Percentiles rank a stretch among this genome's conserved stretches.
Evolutionary conservation across 2,329 filamentous ascomycete species (phyloP).

Genomic region (Cladosporium cucumerinum): DNA sequence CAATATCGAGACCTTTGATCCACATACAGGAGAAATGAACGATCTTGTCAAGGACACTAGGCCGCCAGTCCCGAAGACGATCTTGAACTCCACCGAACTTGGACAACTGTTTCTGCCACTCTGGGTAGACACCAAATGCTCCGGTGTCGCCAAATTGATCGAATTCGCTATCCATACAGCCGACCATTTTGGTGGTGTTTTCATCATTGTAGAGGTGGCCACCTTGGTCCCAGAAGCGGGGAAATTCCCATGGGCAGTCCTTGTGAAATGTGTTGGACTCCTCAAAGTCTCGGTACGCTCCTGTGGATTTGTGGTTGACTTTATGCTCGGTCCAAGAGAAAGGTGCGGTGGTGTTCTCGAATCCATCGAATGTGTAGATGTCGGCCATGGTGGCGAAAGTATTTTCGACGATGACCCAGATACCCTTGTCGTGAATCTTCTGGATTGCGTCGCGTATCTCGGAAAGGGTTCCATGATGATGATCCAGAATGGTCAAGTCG

Average conservation of each 20-base stretch:
- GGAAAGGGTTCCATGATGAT: constrained; percentile 59
- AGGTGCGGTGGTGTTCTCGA: constrained; percentile 57
- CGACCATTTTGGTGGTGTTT: constrained; percentile 47
- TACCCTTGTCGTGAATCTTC: constrained; percentile 59
- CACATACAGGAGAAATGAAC: constrained; percentile 62
- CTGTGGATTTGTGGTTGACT: constrained; percentile 53
- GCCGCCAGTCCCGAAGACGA: constrained; percentile 62
- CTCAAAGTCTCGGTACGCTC: constrained; percentile 57
- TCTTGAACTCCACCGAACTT: constrained; percentile 68
- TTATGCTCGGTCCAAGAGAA: constrained; percentile 56
- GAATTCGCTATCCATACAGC: constrained; percentile 62
- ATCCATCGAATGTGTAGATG: constrained; percentile 60
- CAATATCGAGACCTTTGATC: constrained; percentile 60
- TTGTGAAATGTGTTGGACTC: constrained; percentile 53
- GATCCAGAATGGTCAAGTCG: constrained; percentile 61
- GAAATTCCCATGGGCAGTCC: constrained; percentile 52
- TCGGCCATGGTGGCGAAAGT: constrained; percentile 64
- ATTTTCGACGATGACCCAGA: constrained; percentile 66
- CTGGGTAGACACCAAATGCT: constrained; percentile 62
- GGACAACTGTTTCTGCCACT: constrained; percentile 61
- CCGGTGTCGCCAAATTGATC: constrained; percentile 62
- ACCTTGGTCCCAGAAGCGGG: constrained; percentile 61
- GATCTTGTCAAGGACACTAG: constrained; percentile 55
- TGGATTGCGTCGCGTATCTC: constrained; percentile 56
- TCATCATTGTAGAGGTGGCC: constrained; percentile 50